phyloP scores from a whole-genome alignment of 306 rosid species.

The Cucurbita maxima region DNA sequence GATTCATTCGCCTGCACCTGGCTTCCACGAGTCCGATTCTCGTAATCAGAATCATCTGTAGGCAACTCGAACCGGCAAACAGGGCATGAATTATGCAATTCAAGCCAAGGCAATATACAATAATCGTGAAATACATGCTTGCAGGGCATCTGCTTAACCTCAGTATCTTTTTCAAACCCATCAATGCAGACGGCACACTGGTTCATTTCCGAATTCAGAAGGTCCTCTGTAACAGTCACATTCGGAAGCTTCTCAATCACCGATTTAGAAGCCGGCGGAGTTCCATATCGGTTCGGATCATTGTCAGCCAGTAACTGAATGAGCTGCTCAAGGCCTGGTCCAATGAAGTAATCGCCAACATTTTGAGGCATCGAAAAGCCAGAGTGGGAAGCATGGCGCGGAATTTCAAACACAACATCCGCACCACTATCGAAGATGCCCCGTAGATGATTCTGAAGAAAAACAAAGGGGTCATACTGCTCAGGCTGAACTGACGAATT shows the following conservation, averaged over 20 bases:
- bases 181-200: constrained; percentile 91
- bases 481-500: neutral
- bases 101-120: constrained; percentile 77
- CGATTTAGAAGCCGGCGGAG: constrained; percentile 71
- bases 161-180: constrained; percentile 37
- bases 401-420: constrained; percentile 5
- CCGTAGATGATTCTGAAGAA: constrained; percentile 9
- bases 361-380: constrained; percentile 14
- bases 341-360: constrained; percentile 77
- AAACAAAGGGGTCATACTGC: constrained; percentile 1
- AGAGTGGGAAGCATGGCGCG: neutral
- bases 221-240: constrained; percentile 28
- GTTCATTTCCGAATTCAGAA: constrained; percentile 48
- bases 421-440: constrained; percentile 3
- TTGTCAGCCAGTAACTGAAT: constrained; percentile 87
- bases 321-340: constrained; percentile 86
- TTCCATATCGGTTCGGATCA: constrained; percentile 82
- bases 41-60: constrained; percentile 68
- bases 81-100: constrained; percentile 79
- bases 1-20: neutral
- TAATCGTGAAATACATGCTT: constrained; percentile 67
- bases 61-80: constrained; percentile 84
- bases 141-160: constrained; percentile 75
- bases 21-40: constrained; percentile 28
- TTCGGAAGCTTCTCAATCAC: constrained; percentile 42